A percentile compares a stretch with the other conserved stretches of the same genome.
Conservation (phyloP, 345 rosid genomes). For the Zanthoxylum bungeanum region DNA sequence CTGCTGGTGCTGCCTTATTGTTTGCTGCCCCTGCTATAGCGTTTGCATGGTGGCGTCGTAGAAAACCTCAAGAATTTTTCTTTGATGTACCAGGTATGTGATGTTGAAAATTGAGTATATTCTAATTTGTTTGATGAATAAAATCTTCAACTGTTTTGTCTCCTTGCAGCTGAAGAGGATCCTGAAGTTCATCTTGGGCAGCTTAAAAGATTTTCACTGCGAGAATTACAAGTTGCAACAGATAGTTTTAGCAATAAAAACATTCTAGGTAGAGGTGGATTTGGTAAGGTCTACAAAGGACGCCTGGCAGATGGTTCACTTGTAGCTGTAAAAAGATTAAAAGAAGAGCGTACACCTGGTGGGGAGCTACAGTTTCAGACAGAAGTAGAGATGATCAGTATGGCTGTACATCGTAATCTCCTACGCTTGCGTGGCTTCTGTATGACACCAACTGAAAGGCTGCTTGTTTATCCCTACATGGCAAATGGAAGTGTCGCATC, state of each 20-base stretch:
- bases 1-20: slow-evolving; percentile 95
- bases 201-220: slow-evolving; percentile 90
- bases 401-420: slow-evolving; percentile 98
- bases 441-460: slow-evolving; percentile 93
- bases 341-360: slow-evolving; percentile 97
- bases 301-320: slow-evolving; percentile 88
- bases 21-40: slow-evolving; percentile 99
- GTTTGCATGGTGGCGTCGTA: slow-evolving; percentile 96
- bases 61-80: slow-evolving; percentile 87
- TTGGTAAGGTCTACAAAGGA: slow-evolving; percentile 95
- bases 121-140: neutral
- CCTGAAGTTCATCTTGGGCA: slow-evolving; percentile 98
- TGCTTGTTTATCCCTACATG: slow-evolving; percentile 98
- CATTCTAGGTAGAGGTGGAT: slow-evolving; percentile 96
- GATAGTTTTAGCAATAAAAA: slow-evolving; percentile 90
- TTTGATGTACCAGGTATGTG: slow-evolving; percentile 92
- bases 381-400: slow-evolving; percentile 98
- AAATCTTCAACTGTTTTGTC: slow-evolving; percentile 9
- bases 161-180: slow-evolving; percentile 87
- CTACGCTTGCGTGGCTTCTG: slow-evolving; percentile 89
- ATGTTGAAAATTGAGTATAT: neutral
- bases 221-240: slow-evolving; percentile 93
- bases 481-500: slow-evolving; percentile 99
- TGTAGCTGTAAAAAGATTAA: slow-evolving; percentile 93
- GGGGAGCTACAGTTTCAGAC: slow-evolving; percentile 99